phyloP scores from a whole-genome alignment of 2,329 filamentous ascomycete genomes.

The Diaporthe ampelina region DNA sequence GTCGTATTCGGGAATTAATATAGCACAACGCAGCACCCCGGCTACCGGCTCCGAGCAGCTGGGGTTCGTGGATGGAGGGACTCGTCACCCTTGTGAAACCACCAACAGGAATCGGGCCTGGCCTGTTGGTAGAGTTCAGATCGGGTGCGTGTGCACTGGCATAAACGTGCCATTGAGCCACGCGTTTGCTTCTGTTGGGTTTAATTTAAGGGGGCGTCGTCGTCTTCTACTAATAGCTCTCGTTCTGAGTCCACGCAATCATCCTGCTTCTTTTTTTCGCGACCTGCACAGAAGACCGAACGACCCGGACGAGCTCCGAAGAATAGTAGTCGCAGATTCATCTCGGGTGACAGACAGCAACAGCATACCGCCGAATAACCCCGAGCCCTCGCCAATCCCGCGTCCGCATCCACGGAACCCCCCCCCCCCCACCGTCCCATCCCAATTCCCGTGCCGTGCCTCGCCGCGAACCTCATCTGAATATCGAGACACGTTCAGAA shows the following conservation, averaged over 20 bases:
- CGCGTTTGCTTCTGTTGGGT: slow-evolving; percentile 10
- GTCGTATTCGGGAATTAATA: background rate
- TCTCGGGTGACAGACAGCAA: background rate
- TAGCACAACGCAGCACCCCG: background rate
- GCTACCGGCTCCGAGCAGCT: slow-evolving; percentile 3
- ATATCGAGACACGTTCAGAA: slow-evolving; percentile 3
- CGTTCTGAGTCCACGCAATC: no score
- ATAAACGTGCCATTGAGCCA: background rate
- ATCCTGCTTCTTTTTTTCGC: no score
- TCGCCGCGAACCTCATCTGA: slow-evolving; percentile 21
- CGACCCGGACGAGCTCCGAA: background rate
- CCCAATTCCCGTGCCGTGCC: background rate
- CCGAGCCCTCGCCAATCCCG: background rate
- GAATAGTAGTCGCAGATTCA: no score
- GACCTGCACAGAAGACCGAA: no score
- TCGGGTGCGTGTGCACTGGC: background rate
- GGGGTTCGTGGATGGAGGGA: background rate
- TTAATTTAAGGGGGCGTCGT: slow-evolving; percentile 6
- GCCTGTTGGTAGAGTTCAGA: background rate
- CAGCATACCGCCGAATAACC: background rate
- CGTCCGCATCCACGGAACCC: background rate
- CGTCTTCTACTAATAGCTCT: background rate
- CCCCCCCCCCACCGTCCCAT: background rate
- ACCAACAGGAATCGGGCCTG: background rate
- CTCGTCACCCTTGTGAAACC: slow-evolving; percentile 29